These are phyloP conservation scores for Xylaria multiplex DNA, from an alignment of 2,329 filamentous ascomycete species.

Conservation along the genomic window DNA sequence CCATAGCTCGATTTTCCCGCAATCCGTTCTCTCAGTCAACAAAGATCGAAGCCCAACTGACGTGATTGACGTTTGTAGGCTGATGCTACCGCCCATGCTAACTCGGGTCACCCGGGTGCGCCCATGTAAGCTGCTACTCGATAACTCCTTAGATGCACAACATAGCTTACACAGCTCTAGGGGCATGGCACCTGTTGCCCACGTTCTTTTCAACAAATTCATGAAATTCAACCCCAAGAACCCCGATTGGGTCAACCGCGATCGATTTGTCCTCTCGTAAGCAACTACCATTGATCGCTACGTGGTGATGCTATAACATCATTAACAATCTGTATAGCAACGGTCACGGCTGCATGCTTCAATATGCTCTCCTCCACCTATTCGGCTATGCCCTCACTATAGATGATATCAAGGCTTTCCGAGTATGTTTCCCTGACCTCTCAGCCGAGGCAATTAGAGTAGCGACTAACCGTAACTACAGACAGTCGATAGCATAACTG, in stretches of 20 bases:
- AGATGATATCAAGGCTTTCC: constrained; percentile 95
- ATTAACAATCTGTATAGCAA: constrained; percentile 68
- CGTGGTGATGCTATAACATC: not conserved
- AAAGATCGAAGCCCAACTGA: constrained; percentile 37
- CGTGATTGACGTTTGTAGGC: constrained; percentile 66
- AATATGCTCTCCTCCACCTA: constrained; percentile 97
- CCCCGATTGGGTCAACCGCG: constrained; percentile 95
- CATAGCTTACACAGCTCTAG: constrained; percentile 51
- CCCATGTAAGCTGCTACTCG: constrained; percentile 74
- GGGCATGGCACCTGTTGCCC: constrained; percentile 91
- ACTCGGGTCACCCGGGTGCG: constrained; percentile 98
- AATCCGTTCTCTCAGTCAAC: not conserved
- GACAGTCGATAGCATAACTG: constrained; percentile 77
- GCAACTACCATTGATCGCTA: constrained; percentile 53
- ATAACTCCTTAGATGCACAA: constrained; percentile 17
- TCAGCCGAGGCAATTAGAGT: not conserved
- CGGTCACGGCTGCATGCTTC: constrained; percentile 99
- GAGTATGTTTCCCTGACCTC: constrained; percentile 67
- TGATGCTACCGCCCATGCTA: constrained; percentile 95
- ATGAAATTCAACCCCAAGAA: constrained; percentile 99
- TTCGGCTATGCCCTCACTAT: constrained; percentile 89
- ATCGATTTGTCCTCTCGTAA: constrained; percentile 99
- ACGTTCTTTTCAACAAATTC: constrained; percentile 98
- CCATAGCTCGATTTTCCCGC: constrained; percentile 31
- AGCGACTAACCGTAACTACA: constrained; percentile 45